A percentile compares a stretch with the other conserved stretches of the same genome.
Conservation (phyloP, 371 early-diverging fungal genomes). For the Actinomucor elegans region DNA sequence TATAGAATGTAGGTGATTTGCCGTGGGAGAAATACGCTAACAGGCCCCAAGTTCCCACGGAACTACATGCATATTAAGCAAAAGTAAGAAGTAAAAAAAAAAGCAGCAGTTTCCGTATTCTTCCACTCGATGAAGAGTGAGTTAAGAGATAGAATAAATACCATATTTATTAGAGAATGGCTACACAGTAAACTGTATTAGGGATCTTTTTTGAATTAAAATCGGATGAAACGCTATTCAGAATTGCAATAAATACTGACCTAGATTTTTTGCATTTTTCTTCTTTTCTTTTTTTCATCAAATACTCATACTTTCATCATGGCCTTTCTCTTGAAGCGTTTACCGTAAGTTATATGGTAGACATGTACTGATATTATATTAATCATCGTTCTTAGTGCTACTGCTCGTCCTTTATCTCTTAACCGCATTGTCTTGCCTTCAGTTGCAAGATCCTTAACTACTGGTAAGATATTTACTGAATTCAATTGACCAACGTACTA, state of each 20-base stretch:
- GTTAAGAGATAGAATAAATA: conserved; percentile 4
- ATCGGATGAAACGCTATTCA: no score
- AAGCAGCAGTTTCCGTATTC: conserved; percentile 1
- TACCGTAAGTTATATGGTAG: conserved; percentile 16
- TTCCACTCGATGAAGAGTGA: background rate
- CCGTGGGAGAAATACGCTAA: background rate
- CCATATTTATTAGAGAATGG: background rate
- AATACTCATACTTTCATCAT: background rate
- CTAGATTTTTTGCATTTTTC: background rate
- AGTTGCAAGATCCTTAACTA: conserved; percentile 23
- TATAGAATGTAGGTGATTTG: no score
- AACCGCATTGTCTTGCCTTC: conserved; percentile 17
- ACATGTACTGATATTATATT: background rate
- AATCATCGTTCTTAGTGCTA: background rate
- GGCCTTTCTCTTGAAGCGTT: conserved; percentile 16
- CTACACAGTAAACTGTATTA: background rate
- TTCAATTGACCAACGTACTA: background rate
- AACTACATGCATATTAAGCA: background rate
- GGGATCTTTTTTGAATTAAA: conserved; percentile 1
- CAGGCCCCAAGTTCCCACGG: background rate
- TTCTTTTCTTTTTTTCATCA: background rate
- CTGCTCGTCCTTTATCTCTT: conserved; percentile 13
- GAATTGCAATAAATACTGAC: no score
- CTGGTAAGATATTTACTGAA: no score
- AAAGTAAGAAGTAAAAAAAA: background rate